Evolutionary conservation across 345 rosid species (phyloP).

Genomic region (Gossypium raimondii): DNA sequence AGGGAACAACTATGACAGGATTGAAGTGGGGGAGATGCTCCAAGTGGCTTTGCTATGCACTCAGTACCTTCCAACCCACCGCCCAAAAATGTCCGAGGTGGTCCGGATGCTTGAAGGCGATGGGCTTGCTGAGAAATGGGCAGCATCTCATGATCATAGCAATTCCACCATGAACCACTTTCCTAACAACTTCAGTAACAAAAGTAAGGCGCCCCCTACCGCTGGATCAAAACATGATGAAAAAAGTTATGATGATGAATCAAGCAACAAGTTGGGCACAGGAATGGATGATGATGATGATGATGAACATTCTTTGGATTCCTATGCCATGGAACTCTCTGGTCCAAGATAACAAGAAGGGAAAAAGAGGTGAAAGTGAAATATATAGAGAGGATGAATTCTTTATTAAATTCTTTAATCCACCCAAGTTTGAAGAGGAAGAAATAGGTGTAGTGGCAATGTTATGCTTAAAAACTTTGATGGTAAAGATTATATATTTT

Average conservation of each 20-base stretch:
- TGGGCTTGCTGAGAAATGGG: constrained; percentile 93
- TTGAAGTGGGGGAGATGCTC: constrained; percentile 83
- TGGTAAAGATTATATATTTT: background rate
- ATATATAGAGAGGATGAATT: constrained; percentile 2
- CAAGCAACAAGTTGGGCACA: constrained; percentile 48
- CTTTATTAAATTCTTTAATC: constrained; percentile 5
- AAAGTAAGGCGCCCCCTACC: constrained; percentile 22
- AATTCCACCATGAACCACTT: constrained; percentile 36
- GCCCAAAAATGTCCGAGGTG: constrained; percentile 90
- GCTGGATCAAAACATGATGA: constrained; percentile 28
- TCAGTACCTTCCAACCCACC: constrained; percentile 79
- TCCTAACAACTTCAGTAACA: constrained; percentile 35
- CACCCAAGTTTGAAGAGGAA: background rate
- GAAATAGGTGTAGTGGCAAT: background rate
- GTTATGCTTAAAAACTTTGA: background rate
- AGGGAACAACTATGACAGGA: constrained; percentile 54
- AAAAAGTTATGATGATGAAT: constrained; percentile 30
- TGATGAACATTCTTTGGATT: constrained; percentile 68
- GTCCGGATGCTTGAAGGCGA: constrained; percentile 97
- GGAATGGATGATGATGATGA: constrained; percentile 71
- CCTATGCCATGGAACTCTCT: constrained; percentile 90
- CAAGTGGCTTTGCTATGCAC: constrained; percentile 90
- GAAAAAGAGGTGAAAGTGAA: background rate
- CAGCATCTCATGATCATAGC: constrained; percentile 58
- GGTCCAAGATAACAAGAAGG: constrained; percentile 60